Percentiles rank a stretch among this genome's conserved stretches.
phyloP scores from a whole-genome alignment of 345 rosid species.

The Rhizophora mangle region DNA sequence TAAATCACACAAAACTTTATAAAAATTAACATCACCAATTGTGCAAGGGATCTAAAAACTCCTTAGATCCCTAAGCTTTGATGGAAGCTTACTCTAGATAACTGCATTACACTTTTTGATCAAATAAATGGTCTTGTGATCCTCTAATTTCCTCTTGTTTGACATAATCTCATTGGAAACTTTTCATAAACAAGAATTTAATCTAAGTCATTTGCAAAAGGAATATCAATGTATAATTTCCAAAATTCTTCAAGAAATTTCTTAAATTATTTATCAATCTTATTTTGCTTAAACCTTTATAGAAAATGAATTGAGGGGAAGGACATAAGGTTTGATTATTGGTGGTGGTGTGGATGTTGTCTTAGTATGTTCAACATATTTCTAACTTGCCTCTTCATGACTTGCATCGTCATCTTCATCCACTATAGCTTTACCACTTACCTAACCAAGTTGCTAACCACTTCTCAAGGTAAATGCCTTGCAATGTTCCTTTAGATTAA shows the following conservation, averaged over 20 bases:
- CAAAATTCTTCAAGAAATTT: not conserved
- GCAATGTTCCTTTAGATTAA: not conserved
- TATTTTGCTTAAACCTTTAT: too few relatives aligned
- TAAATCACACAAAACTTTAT: too few relatives aligned
- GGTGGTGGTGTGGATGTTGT: not conserved
- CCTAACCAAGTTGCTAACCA: not conserved
- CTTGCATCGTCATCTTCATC: not conserved
- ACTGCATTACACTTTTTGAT: too few relatives aligned
- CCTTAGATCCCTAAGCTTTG: too few relatives aligned
- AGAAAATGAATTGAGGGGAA: not conserved
- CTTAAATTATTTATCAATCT: not conserved
- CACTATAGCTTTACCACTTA: too few relatives aligned
- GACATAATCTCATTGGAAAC: not conserved
- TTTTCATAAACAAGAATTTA: not conserved
- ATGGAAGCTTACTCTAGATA: too few relatives aligned
- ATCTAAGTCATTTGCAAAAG: not conserved
- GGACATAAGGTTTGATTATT: not conserved
- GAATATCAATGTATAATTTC: not conserved
- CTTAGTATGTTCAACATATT: not conserved
- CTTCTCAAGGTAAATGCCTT: not conserved
- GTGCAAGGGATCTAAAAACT: too few relatives aligned
- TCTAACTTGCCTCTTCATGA: not conserved
- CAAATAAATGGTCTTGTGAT: not conserved
- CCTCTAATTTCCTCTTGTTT: not conserved
- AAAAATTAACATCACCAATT: too few relatives aligned